Evolutionary conservation across 768 basidiomycete species (phyloP).

Genomic region (Agrocybe praecox): DNA sequence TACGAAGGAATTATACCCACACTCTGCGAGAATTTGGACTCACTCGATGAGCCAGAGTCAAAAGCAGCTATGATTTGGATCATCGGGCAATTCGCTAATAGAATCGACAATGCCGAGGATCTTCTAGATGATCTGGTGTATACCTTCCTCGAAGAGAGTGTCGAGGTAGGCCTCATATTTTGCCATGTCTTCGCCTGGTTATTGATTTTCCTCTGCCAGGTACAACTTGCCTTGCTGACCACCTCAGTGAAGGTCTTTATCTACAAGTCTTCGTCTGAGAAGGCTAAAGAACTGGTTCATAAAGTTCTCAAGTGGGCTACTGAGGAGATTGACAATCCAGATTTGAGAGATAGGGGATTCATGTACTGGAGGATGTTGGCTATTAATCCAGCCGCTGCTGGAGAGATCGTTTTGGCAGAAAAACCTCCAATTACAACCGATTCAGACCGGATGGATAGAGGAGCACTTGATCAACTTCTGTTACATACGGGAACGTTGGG

Average conservation of each 20-base stretch:
- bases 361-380: constrained; percentile 99
- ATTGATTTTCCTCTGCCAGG: constrained; percentile 51
- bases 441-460: constrained; percentile 96
- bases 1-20: constrained; percentile 97
- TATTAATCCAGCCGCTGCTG: constrained; percentile 85
- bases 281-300: constrained; percentile 86
- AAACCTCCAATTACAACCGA: constrained; percentile 98
- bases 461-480: constrained; percentile 91
- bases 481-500: constrained; percentile 93
- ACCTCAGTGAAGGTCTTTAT: constrained; percentile 97
- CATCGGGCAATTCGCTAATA: constrained; percentile 92
- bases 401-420: constrained; percentile 88
- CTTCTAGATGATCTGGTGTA: constrained; percentile 90
- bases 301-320: constrained; percentile 97
- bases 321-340: constrained; percentile 97
- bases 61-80: constrained; percentile 99
- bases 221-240: constrained; percentile 93
- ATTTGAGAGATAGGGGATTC: constrained; percentile 94
- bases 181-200: not conserved
- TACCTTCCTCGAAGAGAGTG: constrained; percentile 90
- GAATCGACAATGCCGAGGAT: constrained; percentile 95
- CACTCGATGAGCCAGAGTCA: constrained; percentile 92
- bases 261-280: constrained; percentile 81
- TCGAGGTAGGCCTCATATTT: constrained; percentile 63
- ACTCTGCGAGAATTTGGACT: constrained; percentile 90